Evolutionary conservation across 169 alveolate species (phyloP), one percentile per base, ranked within the genome.

Genomic region (Plasmodium falciparum): DNA sequence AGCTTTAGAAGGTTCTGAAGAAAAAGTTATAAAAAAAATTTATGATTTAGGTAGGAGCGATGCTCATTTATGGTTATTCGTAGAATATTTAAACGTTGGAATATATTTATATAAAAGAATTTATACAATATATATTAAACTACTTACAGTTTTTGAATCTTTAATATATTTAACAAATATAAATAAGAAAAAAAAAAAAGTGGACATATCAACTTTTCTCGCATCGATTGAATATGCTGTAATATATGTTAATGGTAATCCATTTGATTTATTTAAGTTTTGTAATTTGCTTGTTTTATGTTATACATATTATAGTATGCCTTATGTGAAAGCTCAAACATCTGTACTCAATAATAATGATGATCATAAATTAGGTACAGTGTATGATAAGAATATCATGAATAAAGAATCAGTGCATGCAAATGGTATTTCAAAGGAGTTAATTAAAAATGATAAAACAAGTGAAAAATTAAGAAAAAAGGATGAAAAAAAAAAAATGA

Each of bases 31-130:
- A 15, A 71, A 74, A 58, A 88, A 61, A 52, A 33, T 88, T 7
- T 85, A 85, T 47, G 91, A 85, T 22, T 9, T 85, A 56, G 91
- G 91, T 15, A 61, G 91, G 24, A 85, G 91, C 59, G 88, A 85
- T 63, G 56, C 91, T 1, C 72, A 85, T 63, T 29, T 85, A 47
- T 85, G 91, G 91, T 52, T 85, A 17, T 85, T 50, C 39, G 8
- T 47, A 39, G 91, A 85, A 12, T 85, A 85, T 24, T 56, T 85
- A 47, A 70, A 85, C 49, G 86, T 85, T 11, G 63, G 91, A 29
- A 85, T 85, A n/a, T 85, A 33, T 71, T 24, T 73, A 26, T 85
- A 43, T 71, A 63, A 70, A 29, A 85, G 61, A 73, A 66, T 85
- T 4, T 59, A 85, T 20, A 49, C 9, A 11, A 70, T 59, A 58